Base-by-base conservation (phyloP, 352 stramenopile genomes). In the Phytophthora syringae region DNA sequence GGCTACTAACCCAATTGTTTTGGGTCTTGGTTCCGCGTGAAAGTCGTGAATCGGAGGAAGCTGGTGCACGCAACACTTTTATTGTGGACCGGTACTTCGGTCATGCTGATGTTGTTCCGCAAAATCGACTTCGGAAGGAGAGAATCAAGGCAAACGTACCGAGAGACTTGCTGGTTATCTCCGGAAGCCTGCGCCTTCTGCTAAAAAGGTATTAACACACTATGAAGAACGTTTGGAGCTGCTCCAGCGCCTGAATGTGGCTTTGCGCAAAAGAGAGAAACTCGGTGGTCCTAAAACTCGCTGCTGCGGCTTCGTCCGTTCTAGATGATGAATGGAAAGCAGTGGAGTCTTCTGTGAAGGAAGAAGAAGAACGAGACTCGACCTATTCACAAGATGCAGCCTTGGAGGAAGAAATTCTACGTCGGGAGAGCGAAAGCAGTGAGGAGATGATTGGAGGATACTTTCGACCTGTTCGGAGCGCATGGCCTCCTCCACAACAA, bases 41-140 rank as follows among this genome's bases (percentile, higher is more conserved):
- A 44, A 84, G 63, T 18, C 55, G 55, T 0, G 28, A 50, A 5
- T 60, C 52, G 4, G 40, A 70, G 21, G 72, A 75, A 40, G 60
- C 64, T 7, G 54, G 63, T 9, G 69, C 62, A 11, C 76, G 80
- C 1, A 82, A 83, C 28, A 40, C 50, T 1, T 89, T 84, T 32
- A 34, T 87, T 0, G 45, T 80, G 0, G 74, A 86, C 43, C 78
- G 78, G 15, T 89, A 86, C 61, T 76, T 89, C 42, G 73, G 73
- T 16, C 63, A 65, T 4, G 50, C 48, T 16, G 48, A 72, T 21
- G 52, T 58, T 11, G 6, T 21, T 6, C 50, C 49, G 2, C 51
- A 61, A 20, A 58, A 59, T 6, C 18, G 0, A 15, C 9, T 0
- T 40, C 60, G 21, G 60, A 63, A 32, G 20, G 55, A 22, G 51